Conservation (phyloP, 352 stramenopile genomes). For the Thalassiosira mediterranea region DNA sequence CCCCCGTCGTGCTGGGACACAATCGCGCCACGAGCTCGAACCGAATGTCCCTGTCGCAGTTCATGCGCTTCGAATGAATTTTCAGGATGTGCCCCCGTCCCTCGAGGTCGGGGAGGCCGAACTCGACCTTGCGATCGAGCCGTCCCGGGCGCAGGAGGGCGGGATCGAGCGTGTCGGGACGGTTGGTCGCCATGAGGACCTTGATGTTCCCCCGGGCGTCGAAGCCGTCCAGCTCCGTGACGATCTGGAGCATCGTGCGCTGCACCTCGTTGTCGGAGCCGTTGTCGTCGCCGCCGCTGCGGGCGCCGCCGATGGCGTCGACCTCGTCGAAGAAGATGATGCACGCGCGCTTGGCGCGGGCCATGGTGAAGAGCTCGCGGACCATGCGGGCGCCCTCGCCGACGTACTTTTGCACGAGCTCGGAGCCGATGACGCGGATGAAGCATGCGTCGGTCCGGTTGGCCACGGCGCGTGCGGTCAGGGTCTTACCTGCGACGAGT, state of each 20-base stretch:
- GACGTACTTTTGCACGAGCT: conserved; percentile 99
- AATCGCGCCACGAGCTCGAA: conserved; percentile 97
- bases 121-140: conserved; percentile 99
- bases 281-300: conserved; percentile 88
- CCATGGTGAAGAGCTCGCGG: conserved; percentile 99
- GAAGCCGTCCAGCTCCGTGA: conserved; percentile 99
- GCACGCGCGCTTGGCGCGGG: conserved; percentile 95
- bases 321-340: conserved; percentile 99
- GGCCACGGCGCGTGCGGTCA: conserved; percentile 95
- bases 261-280: conserved; percentile 98
- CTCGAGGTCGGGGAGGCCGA: conserved; percentile 97
- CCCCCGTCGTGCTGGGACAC: conserved; percentile 98
- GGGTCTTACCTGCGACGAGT: conserved; percentile 91
- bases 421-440: conserved; percentile 98
- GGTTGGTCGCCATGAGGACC: conserved; percentile 98
- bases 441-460: conserved; percentile 99
- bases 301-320: conserved; percentile 95
- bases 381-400: conserved; percentile 99
- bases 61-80: conserved; percentile 99
- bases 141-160: conserved; percentile 94
- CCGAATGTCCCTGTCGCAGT: conserved; percentile 97
- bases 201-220: conserved; percentile 99
- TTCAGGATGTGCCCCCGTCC: conserved; percentile 98
- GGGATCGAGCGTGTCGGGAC: conserved; percentile 95
- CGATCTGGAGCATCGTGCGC: conserved; percentile 99